Percentiles rank a stretch among this genome's conserved stretches.
These are phyloP conservation scores for Exophiala viscosa DNA, from an alignment of 2,329 filamentous ascomycete genomes.

Conservation along the genomic window DNA sequence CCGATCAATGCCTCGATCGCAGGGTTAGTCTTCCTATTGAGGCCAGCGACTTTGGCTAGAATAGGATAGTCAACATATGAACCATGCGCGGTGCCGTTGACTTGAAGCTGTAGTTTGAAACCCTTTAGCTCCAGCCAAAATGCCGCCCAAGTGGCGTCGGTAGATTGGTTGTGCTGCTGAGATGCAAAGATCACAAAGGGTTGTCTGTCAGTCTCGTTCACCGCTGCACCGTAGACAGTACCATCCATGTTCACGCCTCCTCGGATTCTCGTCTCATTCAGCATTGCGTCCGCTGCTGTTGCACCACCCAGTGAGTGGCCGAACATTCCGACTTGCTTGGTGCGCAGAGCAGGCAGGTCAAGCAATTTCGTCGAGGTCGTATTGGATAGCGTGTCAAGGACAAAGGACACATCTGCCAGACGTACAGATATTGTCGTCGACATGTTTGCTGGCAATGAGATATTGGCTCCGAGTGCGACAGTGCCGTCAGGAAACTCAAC, in stretches of 20 bases:
- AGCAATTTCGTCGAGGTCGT: slow-evolving; percentile 6
- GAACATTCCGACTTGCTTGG: slow-evolving; percentile 23
- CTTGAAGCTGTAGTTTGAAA: slow-evolving; percentile 18
- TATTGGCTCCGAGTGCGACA: slow-evolving; percentile 12
- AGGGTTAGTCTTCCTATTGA: slow-evolving; percentile 7
- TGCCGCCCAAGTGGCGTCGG: slow-evolving; percentile 20
- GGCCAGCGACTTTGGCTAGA: slow-evolving; percentile 16
- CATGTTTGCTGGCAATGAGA: slow-evolving; percentile 10
- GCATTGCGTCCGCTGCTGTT: slow-evolving; percentile 28
- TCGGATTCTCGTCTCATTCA: slow-evolving; percentile 26
- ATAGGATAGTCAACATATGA: slow-evolving; percentile 22
- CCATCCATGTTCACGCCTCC: slow-evolving; percentile 39
- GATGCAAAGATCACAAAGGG: slow-evolving; percentile 23
- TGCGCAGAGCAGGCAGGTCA: slow-evolving; percentile 8
- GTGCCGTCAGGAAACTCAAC: slow-evolving; percentile 34
- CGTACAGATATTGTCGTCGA: not conserved
- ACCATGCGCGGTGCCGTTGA: slow-evolving; percentile 17
- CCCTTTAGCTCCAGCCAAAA: slow-evolving; percentile 21
- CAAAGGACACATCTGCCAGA: slow-evolving; percentile 14
- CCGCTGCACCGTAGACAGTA: slow-evolving; percentile 26
- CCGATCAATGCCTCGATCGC: slow-evolving; percentile 14
- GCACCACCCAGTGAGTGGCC: slow-evolving; percentile 40
- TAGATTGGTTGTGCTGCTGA: slow-evolving; percentile 14
- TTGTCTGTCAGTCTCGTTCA: slow-evolving; percentile 9
- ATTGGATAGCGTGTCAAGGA: slow-evolving; percentile 20